Conservation (phyloP, 2,329 filamentous ascomycete species). For the Sphaerulina populicola region DNA sequence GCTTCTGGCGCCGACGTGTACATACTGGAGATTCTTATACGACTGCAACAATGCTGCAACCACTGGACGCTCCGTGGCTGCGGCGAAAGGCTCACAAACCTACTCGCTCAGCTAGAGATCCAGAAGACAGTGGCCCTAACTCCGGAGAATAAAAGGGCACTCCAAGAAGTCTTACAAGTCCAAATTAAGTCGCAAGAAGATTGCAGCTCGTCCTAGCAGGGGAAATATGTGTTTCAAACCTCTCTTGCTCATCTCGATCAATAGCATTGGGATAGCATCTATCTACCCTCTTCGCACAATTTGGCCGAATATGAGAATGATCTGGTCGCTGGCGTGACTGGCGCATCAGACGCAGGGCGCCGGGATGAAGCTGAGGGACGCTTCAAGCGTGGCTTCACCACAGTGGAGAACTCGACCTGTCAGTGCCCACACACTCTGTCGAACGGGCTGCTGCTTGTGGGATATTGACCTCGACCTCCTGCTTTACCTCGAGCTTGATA, state of each 20-base stretch:
- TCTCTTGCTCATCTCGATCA: no score
- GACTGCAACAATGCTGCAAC: slow-evolving; percentile 78
- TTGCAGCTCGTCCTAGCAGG: slow-evolving; percentile 39
- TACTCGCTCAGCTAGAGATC: slow-evolving; percentile 61
- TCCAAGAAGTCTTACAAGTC: slow-evolving; percentile 68
- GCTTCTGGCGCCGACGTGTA: slow-evolving; percentile 52
- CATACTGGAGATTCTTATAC: slow-evolving; percentile 70
- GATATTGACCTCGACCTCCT: no score
- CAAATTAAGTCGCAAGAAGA: slow-evolving; percentile 74
- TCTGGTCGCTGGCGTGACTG: background rate
- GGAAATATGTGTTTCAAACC: no score
- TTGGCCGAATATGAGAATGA: no score
- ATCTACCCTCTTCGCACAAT: no score
- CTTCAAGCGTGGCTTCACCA: slow-evolving; percentile 27
- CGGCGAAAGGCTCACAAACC: slow-evolving; percentile 62
- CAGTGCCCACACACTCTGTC: no score
- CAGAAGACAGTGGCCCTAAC: slow-evolving; percentile 62
- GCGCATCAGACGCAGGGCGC: background rate
- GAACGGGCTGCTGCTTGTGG: no score
- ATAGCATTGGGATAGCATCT: no score
- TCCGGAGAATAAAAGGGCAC: slow-evolving; percentile 59
- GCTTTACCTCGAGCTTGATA: no score
- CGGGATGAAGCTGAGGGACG: slow-evolving; percentile 11
- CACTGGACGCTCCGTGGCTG: slow-evolving; percentile 80
- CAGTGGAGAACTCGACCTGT: slow-evolving; percentile 62